These are phyloP conservation scores for Mallotus nudiflorus DNA, from an alignment of 345 rosid genomes.

Conservation along the genomic window DNA sequence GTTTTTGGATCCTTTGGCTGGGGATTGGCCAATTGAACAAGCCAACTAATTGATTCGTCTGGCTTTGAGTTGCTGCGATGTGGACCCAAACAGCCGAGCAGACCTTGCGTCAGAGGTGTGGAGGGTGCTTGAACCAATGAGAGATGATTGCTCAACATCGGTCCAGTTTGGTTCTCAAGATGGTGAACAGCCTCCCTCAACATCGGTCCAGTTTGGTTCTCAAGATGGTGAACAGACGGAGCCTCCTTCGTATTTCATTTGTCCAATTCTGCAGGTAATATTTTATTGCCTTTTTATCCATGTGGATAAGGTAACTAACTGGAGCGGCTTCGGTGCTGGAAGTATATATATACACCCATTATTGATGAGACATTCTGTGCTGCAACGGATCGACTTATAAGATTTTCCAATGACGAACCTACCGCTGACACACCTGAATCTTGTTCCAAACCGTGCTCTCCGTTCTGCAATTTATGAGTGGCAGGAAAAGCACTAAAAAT, in stretches of 20 bases:
- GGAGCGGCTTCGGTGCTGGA: neutral
- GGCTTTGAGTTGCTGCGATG: constrained; percentile 79
- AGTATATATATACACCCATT: constrained; percentile 60
- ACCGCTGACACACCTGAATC: too few species aligned
- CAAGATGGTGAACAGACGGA: constrained; percentile 49
- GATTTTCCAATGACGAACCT: too few species aligned
- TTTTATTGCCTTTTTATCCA: neutral
- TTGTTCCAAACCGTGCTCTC: constrained; percentile 58
- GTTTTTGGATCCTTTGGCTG: constrained; percentile 78
- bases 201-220: constrained; percentile 33
- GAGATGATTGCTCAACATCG: constrained; percentile 60
- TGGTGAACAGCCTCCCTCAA: constrained; percentile 45
- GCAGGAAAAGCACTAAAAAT: too few species aligned
- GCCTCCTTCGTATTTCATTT: constrained; percentile 71
- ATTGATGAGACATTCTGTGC: too few species aligned
- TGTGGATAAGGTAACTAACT: too few species aligned
- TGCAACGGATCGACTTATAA: too few species aligned
- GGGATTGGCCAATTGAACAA: constrained; percentile 90
- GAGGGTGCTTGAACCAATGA: constrained; percentile 86
- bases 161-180: constrained; percentile 43
- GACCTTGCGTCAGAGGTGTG: constrained; percentile 75
- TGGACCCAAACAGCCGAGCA: constrained; percentile 60
- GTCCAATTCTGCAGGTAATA: constrained; percentile 88
- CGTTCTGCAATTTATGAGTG: constrained; percentile 74
- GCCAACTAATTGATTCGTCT: constrained; percentile 74